Evolutionary conservation across 2,329 filamentous ascomycete species (phyloP).

Genomic region (Aspergillus japonicus): DNA sequence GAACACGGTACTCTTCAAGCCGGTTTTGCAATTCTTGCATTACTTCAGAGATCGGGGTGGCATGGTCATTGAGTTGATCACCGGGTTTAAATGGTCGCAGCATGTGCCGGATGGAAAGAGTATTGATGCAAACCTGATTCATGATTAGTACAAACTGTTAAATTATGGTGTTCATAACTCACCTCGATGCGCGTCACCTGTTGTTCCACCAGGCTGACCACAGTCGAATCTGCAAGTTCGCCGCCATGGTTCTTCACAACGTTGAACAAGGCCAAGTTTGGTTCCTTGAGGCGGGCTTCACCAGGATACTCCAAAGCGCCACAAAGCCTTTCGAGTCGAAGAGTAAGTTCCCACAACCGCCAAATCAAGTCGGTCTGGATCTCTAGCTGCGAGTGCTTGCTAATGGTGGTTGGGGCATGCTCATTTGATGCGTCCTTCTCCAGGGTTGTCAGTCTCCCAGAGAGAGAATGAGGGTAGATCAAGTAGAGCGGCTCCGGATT

Average conservation of each 20-base stretch:
- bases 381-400: slow-evolving; percentile 64
- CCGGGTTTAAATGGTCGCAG: slow-evolving; percentile 66
- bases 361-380: slow-evolving; percentile 85
- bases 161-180: slow-evolving; percentile 38
- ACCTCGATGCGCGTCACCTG: slow-evolving; percentile 96
- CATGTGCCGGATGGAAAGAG: slow-evolving; percentile 75
- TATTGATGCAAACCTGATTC: slow-evolving; percentile 73
- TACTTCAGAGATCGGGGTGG: slow-evolving; percentile 73
- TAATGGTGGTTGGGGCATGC: slow-evolving; percentile 54
- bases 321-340: slow-evolving; percentile 91
- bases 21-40: slow-evolving; percentile 42
- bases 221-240: slow-evolving; percentile 82
- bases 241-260: slow-evolving; percentile 69
- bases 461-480: slow-evolving; percentile 86
- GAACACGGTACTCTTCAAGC: slow-evolving; percentile 41
- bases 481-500: slow-evolving; percentile 96
- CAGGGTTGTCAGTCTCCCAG: slow-evolving; percentile 60
- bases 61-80: slow-evolving; percentile 66
- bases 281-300: slow-evolving; percentile 65
- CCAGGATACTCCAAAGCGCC: slow-evolving; percentile 75
- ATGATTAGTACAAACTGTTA: slow-evolving; percentile 9
- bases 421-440: slow-evolving; percentile 51
- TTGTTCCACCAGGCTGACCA: slow-evolving; percentile 88
- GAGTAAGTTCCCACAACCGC: slow-evolving; percentile 83
- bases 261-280: slow-evolving; percentile 81